phyloP scores from a whole-genome alignment of 2,329 filamentous ascomycete genomes.

The Sphaerulina vaccinii region DNA sequence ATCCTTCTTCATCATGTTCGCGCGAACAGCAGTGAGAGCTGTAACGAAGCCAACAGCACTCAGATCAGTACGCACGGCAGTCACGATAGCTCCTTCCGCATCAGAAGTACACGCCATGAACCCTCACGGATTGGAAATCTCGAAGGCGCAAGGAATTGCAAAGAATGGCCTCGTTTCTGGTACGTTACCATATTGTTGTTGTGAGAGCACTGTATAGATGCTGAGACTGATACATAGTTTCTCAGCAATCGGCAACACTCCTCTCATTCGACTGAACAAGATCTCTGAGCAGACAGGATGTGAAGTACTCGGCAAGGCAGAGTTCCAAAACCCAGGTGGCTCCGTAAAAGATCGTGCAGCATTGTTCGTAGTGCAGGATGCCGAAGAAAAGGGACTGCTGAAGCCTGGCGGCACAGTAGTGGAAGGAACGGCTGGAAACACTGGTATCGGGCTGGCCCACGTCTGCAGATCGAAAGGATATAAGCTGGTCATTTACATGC shows the following conservation, averaged over 20 bases:
- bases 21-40: conserved; percentile 27
- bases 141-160: conserved; percentile 75
- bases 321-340: conserved; percentile 98
- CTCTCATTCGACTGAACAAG: conserved; percentile 82
- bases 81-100: conserved; percentile 27
- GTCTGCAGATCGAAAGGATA: conserved; percentile 92
- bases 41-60: conserved; percentile 25
- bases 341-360: conserved; percentile 96
- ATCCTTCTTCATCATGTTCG: conserved; percentile 18
- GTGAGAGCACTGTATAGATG: conserved; percentile 11
- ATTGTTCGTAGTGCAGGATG: conserved; percentile 88
- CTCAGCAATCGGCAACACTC: conserved; percentile 93
- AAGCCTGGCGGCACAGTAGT: conserved; percentile 88
- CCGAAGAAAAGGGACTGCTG: conserved; percentile 82
- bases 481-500: conserved; percentile 98
- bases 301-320: conserved; percentile 91
- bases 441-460: conserved; percentile 94
- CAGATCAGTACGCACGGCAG: conserved; percentile 25
- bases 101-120: conserved; percentile 31
- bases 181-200: conserved; percentile 42
- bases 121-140: conserved; percentile 62
- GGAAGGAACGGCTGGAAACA: conserved; percentile 96
- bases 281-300: conserved; percentile 90
- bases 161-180: conserved; percentile 75
- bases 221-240: conserved; percentile 26